Conservation (phyloP, 2,329 filamentous ascomycete genomes). For the Claviceps cyperi region DNA sequence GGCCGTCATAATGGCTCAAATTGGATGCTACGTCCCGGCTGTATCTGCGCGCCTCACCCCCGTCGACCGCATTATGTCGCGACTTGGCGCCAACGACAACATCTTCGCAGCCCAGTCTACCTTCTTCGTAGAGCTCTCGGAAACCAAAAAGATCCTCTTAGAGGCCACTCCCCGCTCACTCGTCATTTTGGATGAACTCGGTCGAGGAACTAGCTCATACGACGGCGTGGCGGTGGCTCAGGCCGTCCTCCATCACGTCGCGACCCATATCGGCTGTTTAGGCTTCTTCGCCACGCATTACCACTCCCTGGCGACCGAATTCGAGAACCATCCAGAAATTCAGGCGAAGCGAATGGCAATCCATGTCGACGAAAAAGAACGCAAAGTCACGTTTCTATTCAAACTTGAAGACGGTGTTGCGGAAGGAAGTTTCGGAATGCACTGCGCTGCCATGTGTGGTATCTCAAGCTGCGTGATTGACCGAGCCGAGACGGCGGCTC, state of each 20-base stretch:
- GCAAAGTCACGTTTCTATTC: slow-evolving; percentile 92
- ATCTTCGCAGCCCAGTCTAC: slow-evolving; percentile 97
- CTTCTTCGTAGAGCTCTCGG: slow-evolving; percentile 93
- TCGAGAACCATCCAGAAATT: slow-evolving; percentile 79
- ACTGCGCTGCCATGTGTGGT: slow-evolving; percentile 96
- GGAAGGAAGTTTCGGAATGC: slow-evolving; percentile 96
- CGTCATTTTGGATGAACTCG: slow-evolving; percentile 92
- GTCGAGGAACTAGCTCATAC: slow-evolving; percentile 86
- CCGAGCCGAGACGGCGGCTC: slow-evolving; percentile 74
- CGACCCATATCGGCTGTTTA: slow-evolving; percentile 80
- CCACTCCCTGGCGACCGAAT: slow-evolving; percentile 84
- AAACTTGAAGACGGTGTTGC: slow-evolving; percentile 86
- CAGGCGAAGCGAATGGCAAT: slow-evolving; percentile 83
- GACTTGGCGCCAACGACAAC: slow-evolving; percentile 93
- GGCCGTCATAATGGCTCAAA: slow-evolving; percentile 93
- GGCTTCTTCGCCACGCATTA: slow-evolving; percentile 98
- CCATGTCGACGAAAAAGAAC: slow-evolving; percentile 69
- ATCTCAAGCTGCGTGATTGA: slow-evolving; percentile 74
- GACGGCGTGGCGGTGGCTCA: slow-evolving; percentile 95
- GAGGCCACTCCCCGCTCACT: slow-evolving; percentile 89
- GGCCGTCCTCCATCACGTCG: slow-evolving; percentile 90
- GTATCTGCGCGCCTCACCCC: slow-evolving; percentile 72
- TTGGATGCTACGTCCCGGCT: slow-evolving; percentile 85
- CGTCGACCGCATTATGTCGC: slow-evolving; percentile 95
- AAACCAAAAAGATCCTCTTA: slow-evolving; percentile 94